Base-by-base conservation (phyloP, 2,329 filamentous ascomycete species). In the Fusarium sarcochroum region DNA sequence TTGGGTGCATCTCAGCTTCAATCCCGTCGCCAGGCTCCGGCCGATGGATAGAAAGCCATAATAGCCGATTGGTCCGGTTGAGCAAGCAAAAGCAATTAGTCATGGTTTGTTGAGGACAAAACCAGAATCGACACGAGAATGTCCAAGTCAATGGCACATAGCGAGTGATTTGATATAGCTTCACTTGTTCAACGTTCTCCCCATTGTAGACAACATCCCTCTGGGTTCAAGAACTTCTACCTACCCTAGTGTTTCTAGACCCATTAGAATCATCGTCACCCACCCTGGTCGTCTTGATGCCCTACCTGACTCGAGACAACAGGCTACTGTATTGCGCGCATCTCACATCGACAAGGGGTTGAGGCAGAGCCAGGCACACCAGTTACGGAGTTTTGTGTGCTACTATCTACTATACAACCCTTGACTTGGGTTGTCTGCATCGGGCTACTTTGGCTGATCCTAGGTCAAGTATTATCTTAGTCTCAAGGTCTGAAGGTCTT, bases 261-360 rank as follows among this genome's bases (percentile, higher is more conserved):
- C 40, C 35, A 34, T 41, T 47, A 46, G 21, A 48, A 52, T 38
- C 52, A 40, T 40, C 32, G 41, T 49, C 20, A 10, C 17, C 54
- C 32, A 45, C 51, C 63, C 57, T 56, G 27, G 30, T 45, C 23
- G 38, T 52, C 54, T 49, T 53, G 54, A 69, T 66, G 50, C 66
- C 49, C 48, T 63, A 60, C 34, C 47, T 67, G 66, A 69, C 61
- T 69, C 66, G 46, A 46, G 51, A 44, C 56, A 58, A 42, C 50
- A 57, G 40, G 27, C 52, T 48, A 62, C 53, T 45, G 23, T 45
- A 45, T 58, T 60, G 54, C 38, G 51, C 47, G 40, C 60, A 53
- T 44, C 40, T 38, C 49, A 49, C 46, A 30, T 20, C 41, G 38
- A 46, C 59, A 56, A 46, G 65, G 65, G 64, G 41, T 44, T 23